Evolutionary conservation across 768 basidiomycete species (phyloP).

Genomic region (Russula abietina): DNA sequence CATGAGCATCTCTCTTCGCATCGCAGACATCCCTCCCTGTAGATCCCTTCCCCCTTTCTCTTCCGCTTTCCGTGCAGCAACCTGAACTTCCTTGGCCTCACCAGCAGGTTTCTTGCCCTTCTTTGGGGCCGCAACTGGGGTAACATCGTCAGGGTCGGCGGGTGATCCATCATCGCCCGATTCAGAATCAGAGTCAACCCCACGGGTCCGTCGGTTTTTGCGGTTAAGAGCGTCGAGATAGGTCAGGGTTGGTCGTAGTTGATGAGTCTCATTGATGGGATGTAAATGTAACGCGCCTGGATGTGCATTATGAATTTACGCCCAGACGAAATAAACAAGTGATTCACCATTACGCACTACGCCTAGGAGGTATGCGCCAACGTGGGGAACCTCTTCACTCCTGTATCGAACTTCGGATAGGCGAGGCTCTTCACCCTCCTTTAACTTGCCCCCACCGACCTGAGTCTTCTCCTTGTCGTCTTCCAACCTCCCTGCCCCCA

Average conservation of each 20-base stretch:
- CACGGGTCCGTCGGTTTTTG: constrained; percentile 47
- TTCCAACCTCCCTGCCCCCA: constrained; percentile 59
- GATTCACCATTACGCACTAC: constrained; percentile 62
- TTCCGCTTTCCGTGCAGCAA: constrained; percentile 57
- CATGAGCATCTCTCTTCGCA: constrained; percentile 70
- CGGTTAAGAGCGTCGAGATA: constrained; percentile 71
- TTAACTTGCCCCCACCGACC: constrained; percentile 35
- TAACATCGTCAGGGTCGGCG: constrained; percentile 69
- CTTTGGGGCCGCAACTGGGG: constrained; percentile 43
- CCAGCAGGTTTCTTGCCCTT: constrained; percentile 50
- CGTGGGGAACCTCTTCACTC: constrained; percentile 64
- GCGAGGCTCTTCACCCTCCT: constrained; percentile 36
- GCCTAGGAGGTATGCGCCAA: constrained; percentile 69
- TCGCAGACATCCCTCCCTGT: constrained; percentile 61
- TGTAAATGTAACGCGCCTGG: constrained; percentile 70
- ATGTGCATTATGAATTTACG: constrained; percentile 8
- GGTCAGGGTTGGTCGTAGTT: constrained; percentile 75
- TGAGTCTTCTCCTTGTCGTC: constrained; percentile 80
- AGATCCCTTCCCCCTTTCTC: constrained; percentile 55
- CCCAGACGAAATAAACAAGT: not conserved
- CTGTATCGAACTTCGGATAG: constrained; percentile 63
- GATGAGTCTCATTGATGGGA: constrained; percentile 71
- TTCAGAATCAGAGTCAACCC: constrained; percentile 56
- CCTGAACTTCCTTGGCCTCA: constrained; percentile 73
- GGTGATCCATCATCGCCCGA: constrained; percentile 68